Conservation (phyloP, 306 rosid genomes). For the Cucurbita argyrosperma region DNA sequence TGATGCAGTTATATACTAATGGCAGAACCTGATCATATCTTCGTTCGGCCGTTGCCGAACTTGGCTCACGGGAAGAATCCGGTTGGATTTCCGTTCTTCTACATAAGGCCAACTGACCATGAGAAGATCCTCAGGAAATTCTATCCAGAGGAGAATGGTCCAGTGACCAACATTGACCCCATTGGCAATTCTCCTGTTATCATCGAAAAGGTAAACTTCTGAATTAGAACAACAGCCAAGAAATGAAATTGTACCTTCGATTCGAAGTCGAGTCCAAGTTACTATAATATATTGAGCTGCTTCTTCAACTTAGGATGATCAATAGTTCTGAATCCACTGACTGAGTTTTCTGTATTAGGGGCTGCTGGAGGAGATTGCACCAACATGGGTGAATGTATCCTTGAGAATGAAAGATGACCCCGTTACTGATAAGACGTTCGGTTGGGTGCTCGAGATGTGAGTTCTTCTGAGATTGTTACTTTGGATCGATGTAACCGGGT, state of each 20-base stretch:
- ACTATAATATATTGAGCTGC: background rate
- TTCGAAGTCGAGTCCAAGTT: background rate
- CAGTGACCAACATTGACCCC: slow-evolving; percentile 72
- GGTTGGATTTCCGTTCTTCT: slow-evolving; percentile 72
- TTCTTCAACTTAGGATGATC: background rate
- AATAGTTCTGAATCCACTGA: slow-evolving; percentile 11
- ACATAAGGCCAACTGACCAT: slow-evolving; percentile 57
- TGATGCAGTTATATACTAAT: slow-evolving; percentile 81
- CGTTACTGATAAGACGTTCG: slow-evolving; percentile 75
- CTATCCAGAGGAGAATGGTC: slow-evolving; percentile 67
- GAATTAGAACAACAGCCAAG: background rate
- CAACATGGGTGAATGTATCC: slow-evolving; percentile 92
- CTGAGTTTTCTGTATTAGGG: slow-evolving; percentile 31
- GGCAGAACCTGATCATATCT: slow-evolving; percentile 94
- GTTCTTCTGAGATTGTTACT: slow-evolving; percentile 14
- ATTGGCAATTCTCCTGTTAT: slow-evolving; percentile 96
- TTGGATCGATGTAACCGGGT: background rate
- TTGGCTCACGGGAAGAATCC: slow-evolving; percentile 50
- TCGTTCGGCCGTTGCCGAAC: slow-evolving; percentile 72
- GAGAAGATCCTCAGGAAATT: slow-evolving; percentile 56
- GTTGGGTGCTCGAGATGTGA: slow-evolving; percentile 98
- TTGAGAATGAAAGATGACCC: slow-evolving; percentile 78
- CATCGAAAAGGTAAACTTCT: slow-evolving; percentile 52
- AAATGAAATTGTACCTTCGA: background rate
- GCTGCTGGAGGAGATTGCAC: slow-evolving; percentile 83